Conservation (phyloP, 2,329 filamentous ascomycete species). For the Calonectria pauciramosa region DNA sequence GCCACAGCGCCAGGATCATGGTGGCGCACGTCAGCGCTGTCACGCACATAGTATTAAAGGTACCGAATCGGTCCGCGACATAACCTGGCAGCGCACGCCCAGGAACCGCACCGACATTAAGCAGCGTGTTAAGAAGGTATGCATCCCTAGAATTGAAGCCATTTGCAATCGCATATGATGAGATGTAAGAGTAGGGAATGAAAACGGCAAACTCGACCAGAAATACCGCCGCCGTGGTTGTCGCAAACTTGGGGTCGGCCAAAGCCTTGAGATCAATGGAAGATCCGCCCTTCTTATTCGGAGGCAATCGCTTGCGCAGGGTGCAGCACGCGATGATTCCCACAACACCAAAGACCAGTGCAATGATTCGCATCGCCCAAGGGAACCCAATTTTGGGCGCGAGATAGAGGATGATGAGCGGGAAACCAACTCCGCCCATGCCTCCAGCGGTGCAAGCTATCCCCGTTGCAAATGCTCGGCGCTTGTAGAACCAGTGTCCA, state of each 20-base stretch:
- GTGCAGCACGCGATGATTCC: conserved; percentile 48
- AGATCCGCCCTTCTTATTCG: conserved; percentile 57
- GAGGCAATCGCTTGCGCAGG: conserved; percentile 60
- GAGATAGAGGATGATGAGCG: conserved; percentile 47
- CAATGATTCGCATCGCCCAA: conserved; percentile 51
- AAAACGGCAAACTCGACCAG: conserved; percentile 71
- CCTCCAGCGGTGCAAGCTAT: conserved; percentile 76
- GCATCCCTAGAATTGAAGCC: conserved; percentile 66
- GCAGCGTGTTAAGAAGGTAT: conserved; percentile 76
- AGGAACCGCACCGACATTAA: conserved; percentile 78
- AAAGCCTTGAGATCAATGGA: conserved; percentile 67
- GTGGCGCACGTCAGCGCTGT: conserved; percentile 63
- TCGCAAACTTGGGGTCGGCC: conserved; percentile 61
- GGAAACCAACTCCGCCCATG: conserved; percentile 69
- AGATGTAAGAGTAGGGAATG: conserved; percentile 78
- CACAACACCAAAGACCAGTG: conserved; percentile 39
- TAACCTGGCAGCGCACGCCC: conserved; percentile 76
- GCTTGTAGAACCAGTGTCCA: conserved; percentile 76
- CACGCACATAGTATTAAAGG: conserved; percentile 78
- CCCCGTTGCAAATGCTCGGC: conserved; percentile 77
- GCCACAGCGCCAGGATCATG: conserved; percentile 72
- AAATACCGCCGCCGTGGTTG: conserved; percentile 68
- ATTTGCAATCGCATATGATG: conserved; percentile 69
- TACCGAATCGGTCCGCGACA: conserved; percentile 75
- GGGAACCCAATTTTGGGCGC: conserved; percentile 46